Evolutionary conservation across 306 rosid species (phyloP).

Genomic region (Prunus persica): Prunus_persica_NCBIv2 NC_034011.1:23637001-23637500

Average conservation of each 20-base stretch:
- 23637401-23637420: background rate
- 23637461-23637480: background rate
- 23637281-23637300: background rate
- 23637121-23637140: background rate
- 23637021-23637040: conserved; percentile 48
- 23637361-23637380: background rate
- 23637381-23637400: background rate
- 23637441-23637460: background rate
- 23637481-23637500: background rate
- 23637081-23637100: background rate
- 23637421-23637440: background rate
- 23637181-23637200: background rate
- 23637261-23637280: background rate
- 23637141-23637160: conserved; percentile 15
- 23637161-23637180: conserved; percentile 13
- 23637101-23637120: conserved; percentile 6
- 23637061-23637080: conserved; percentile 4
- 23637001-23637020: conserved; percentile 35
- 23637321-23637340: background rate
- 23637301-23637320: background rate
- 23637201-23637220: background rate
- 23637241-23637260: conserved; percentile 21
- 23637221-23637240: background rate
- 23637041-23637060: conserved; percentile 35
- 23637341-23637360: background rate